A percentile compares a stretch with the other conserved stretches of the same genome.
phyloP scores from a whole-genome alignment of 148 eudicot genomes.

The Euryodendron excelsum region DNA sequence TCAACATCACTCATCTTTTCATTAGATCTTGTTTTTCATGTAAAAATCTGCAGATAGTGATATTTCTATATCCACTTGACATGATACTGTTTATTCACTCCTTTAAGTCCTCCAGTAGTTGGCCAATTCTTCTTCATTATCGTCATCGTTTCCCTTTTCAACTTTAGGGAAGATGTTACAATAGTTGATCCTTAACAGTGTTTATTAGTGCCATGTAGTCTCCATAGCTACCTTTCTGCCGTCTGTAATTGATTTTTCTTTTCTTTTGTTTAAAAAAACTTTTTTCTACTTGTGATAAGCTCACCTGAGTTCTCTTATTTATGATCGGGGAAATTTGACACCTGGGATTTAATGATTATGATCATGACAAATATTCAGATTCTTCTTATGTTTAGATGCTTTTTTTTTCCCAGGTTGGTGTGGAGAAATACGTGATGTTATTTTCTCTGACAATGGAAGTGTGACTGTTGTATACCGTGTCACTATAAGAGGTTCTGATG shows the following conservation, averaged over 20 bases:
- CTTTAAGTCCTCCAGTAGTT: not conserved
- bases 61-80: not conserved
- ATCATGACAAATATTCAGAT: not conserved
- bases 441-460: slow-evolving; percentile 84
- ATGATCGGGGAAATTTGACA: not conserved
- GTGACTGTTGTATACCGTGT: slow-evolving; percentile 95
- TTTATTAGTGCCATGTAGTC: not conserved
- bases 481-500: slow-evolving; percentile 93
- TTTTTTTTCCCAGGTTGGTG: slow-evolving; percentile 75
- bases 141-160: not conserved
- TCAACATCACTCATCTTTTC: not conserved
- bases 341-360: not conserved
- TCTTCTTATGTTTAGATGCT: slow-evolving; percentile 5
- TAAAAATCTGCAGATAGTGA: not conserved
- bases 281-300: not conserved
- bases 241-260: not conserved
- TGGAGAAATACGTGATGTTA: slow-evolving; percentile 96
- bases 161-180: not conserved
- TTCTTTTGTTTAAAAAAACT: not conserved
- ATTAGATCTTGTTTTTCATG: not conserved
- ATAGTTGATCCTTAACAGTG: not conserved
- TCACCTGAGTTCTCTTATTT: not conserved
- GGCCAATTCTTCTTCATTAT: not conserved
- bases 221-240: not conserved
- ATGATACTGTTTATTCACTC: not conserved